Conservation (phyloP, 129 eudicot genomes). For the Ambrosia trifida region DNA sequence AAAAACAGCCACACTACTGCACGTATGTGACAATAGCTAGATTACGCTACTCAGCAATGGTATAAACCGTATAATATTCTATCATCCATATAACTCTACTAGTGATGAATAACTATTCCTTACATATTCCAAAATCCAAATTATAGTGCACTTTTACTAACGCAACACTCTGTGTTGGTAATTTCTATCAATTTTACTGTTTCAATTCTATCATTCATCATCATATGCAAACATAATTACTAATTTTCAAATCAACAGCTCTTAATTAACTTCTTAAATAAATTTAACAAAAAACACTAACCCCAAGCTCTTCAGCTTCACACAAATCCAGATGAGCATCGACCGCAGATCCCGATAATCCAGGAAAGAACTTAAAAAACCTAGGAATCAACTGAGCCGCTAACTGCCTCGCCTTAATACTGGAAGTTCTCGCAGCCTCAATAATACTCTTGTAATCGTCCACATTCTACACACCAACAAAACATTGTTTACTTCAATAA, state of each 20-base stretch:
- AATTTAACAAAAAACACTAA: slow-evolving; percentile 29
- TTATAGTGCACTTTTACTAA: background rate
- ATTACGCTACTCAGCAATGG: background rate
- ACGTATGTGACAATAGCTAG: background rate
- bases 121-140: background rate
- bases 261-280: background rate
- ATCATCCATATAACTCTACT: background rate
- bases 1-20: background rate
- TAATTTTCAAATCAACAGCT: background rate
- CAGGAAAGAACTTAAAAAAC: slow-evolving; percentile 80
- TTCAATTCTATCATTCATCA: background rate
- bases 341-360: slow-evolving; percentile 52
- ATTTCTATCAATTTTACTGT: background rate
- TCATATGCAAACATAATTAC: background rate
- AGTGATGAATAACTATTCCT: background rate
- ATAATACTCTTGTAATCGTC: slow-evolving; percentile 79
- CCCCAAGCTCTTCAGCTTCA: slow-evolving; percentile 96
- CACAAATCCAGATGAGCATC: slow-evolving; percentile 92
- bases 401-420: slow-evolving; percentile 75
- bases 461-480: slow-evolving; percentile 43
- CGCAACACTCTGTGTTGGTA: background rate
- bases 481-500: background rate
- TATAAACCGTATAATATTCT: background rate
- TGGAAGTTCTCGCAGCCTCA: slow-evolving; percentile 62
- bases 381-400: slow-evolving; percentile 96